Percentiles rank a stretch among this genome's conserved stretches.
Conservation (phyloP, 768 basidiomycete genomes). For the Phaffia australis region DNA sequence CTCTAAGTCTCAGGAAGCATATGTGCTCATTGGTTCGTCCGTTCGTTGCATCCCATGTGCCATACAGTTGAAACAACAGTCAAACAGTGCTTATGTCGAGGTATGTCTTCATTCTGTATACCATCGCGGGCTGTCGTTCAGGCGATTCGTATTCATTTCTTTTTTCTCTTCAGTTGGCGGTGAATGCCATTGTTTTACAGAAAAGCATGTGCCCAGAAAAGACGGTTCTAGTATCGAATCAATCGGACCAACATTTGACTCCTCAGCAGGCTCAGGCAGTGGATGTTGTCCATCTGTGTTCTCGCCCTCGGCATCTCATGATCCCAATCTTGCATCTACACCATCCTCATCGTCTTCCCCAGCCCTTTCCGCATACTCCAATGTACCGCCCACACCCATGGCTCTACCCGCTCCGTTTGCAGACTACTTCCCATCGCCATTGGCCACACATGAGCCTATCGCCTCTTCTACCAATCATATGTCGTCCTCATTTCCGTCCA, state of each 20-base stretch:
- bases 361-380: not conserved
- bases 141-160: not conserved
- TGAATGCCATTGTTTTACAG: slow-evolving; percentile 17
- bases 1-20: not conserved
- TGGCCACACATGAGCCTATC: too few species aligned
- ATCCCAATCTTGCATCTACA: not conserved
- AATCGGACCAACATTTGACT: not conserved
- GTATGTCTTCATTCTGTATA: not conserved
- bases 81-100: slow-evolving; percentile 22
- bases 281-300: slow-evolving; percentile 12
- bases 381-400: slow-evolving; percentile 2
- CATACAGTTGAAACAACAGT: slow-evolving; percentile 10
- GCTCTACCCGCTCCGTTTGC: not conserved
- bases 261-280: not conserved
- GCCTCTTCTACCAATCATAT: not conserved
- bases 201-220: not conserved
- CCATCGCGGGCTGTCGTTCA: not conserved
- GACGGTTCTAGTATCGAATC: not conserved
- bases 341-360: not conserved
- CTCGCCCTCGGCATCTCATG: not conserved
- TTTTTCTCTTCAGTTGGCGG: slow-evolving; percentile 7
- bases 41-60: not conserved
- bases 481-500: not conserved
- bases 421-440: too few species aligned
- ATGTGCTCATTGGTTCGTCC: not conserved